Evolutionary conservation across 192 early-diverging fungal species (phyloP), one percentile per base, ranked within the genome.

Genomic region (Irineochytrium annulatum): DNA sequence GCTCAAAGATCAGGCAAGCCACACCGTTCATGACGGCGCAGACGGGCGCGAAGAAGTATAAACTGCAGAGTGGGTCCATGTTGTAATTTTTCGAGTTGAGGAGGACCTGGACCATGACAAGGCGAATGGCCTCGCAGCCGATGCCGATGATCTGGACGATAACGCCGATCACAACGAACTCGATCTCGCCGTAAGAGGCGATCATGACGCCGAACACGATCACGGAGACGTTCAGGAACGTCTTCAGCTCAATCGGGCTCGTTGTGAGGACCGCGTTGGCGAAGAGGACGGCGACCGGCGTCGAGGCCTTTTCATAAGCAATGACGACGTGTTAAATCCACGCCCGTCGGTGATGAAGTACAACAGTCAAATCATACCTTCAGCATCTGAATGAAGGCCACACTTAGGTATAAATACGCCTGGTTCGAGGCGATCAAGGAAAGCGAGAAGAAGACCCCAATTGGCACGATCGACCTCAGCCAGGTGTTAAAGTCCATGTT

Each of bases 401-500:
- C 72, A 2, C 52, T 57, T 11, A 74, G 52, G 45, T 74, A 59
- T n/a, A 74, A 43, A 43, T 74, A 74, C 3, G 72, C 72, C 14
- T 43, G 30, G 43, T 74, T 74, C 3, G 58, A 70, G 37, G 63
- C 62, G 14, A 70, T 62, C 41, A 74, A 44, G 3, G 33, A 52
- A 8, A 48, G 32, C 4, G 63, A 70, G 41, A 70, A 74, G 1
- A 65, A 37, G 2, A 63, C 28, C 11, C 63, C 72, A 39, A 74
- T 69, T 1, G 72, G 72, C 24, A 74, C 43, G 24, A 70, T 62
- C n/a, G 60, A 43, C 30, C 27, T 80, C 2, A 60, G 79, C 8
- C 81, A 84, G 31, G 86, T 87, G 59, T 68, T 82, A 37, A 60
- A 82, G 31, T 71, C 78, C 2, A 86, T 87, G 2, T 75, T 75